Conservation (phyloP, 257 asterid genomes). For the Solanum sitiens region DNA sequence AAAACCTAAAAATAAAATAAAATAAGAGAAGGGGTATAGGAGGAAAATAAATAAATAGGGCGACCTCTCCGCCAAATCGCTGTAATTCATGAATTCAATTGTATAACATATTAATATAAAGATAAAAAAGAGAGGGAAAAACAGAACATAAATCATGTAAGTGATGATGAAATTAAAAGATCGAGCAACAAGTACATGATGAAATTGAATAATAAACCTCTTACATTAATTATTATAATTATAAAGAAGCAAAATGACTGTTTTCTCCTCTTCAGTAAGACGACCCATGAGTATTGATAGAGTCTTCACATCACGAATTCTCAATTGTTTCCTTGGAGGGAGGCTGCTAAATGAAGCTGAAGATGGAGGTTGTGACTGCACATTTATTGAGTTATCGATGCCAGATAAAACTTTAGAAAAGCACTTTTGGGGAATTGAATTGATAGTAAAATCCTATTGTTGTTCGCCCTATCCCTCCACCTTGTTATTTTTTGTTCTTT, state of each 20-base stretch:
- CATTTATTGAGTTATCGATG: not conserved
- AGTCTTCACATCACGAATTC: not conserved
- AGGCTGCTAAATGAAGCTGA: not conserved
- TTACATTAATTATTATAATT: not conserved
- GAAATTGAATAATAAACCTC: not conserved
- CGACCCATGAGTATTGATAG: not conserved
- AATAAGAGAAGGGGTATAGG: not conserved
- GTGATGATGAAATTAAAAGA: not conserved
- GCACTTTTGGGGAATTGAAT: not conserved
- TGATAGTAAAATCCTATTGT: fast-evolving
- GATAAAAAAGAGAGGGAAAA: not conserved
- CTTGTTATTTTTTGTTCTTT: not conserved
- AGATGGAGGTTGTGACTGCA: not conserved
- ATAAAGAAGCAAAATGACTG: not conserved
- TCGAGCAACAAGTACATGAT: not conserved
- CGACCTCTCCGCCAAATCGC: fast-evolving
- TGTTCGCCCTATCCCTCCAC: not conserved
- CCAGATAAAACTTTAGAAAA: fast-evolving
- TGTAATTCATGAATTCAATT: not conserved
- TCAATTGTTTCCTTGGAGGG: not conserved
- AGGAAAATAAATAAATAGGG: not conserved
- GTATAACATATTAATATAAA: not conserved
- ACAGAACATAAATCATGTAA: not conserved
- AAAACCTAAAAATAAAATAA: not conserved
- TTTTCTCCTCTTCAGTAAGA: not conserved